These are phyloP conservation scores for Anastatica hierochuntica DNA, from an alignment of 345 rosid species.

Conservation along the genomic window DNA sequence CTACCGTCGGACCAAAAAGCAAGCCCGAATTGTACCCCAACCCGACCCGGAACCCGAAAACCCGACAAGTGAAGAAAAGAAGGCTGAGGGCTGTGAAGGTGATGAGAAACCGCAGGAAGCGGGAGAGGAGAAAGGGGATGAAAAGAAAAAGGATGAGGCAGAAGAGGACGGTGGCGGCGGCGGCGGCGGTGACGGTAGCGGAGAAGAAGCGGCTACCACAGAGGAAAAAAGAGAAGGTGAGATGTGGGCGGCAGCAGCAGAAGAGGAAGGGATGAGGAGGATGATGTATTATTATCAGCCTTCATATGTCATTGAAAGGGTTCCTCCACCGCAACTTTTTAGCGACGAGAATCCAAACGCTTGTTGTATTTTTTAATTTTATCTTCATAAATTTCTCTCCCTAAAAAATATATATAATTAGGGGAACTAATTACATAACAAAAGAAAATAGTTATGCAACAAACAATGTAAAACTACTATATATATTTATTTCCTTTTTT, in stretches of 20 bases:
- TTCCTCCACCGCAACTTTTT: constrained; percentile 85
- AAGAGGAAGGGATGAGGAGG: constrained; percentile 63
- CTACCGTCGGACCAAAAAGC: constrained; percentile 70
- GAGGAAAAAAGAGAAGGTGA: constrained; percentile 19
- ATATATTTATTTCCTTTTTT: too few species aligned
- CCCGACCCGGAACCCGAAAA: constrained; percentile 44
- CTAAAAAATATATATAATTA: too few species aligned
- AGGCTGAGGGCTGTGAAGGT: constrained; percentile 40
- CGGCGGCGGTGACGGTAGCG: too few species aligned
- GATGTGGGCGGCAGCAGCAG: not conserved
- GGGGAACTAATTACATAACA: too few species aligned
- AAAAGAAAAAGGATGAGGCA: too few species aligned
- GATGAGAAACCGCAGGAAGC: constrained; percentile 27
- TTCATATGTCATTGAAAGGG: constrained; percentile 52
- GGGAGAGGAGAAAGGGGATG: too few species aligned
- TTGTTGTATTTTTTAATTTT: constrained; percentile 60
- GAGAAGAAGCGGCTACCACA: constrained; percentile 6
- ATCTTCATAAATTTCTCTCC: too few species aligned
- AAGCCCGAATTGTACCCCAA: constrained; percentile 68
- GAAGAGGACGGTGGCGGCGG: constrained; percentile 15
- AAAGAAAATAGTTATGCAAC: too few species aligned
- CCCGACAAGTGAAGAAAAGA: constrained; percentile 30
- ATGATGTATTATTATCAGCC: constrained; percentile 54
- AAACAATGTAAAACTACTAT: too few species aligned
- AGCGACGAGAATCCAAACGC: constrained; percentile 99